Evolutionary conservation across 768 basidiomycete species (phyloP), one percentile per base, ranked within the genome.

Genomic region (Lentinus brumalis): DNA sequence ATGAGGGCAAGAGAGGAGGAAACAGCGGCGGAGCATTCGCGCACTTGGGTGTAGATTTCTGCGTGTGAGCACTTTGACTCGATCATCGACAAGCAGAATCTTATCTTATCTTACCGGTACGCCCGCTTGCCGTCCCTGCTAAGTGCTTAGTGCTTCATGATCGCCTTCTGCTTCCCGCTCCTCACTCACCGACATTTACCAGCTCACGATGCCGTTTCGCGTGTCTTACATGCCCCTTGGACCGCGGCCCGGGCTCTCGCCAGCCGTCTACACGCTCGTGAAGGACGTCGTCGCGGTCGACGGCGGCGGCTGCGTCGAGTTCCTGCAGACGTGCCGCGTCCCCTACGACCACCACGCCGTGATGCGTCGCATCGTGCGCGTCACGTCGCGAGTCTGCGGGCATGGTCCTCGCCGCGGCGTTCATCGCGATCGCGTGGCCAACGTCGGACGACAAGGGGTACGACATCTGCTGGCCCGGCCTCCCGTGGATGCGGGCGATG

Each of bases 211-310:
- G 15, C 72, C 72, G 45, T 59, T 69, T 60, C 70, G 71, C 41
- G 67, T 73, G 42, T 73, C 72, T 12, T 73, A 71, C 44, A 62
- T 73, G 52, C 71, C 72, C 47, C 66, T 0, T 49, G 59, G 47
- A 63, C 68, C 35, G n/a, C n/a, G n/a, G n/a, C n/a, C n/a, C n/a
- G 65, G 61, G 14, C 69, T 73, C n/a, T 71, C 72, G 4, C 72
- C 72, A 2, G 63, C 66, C 39, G 66, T 68, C 1, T 73, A 71
- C 66, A 70, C 67, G 32, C 61, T 70, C 45, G 70, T 71, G 41
- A 71, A 73, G 56, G 72, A 73, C 61, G 56, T 73, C 64, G 62
- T 73, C 51, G 71, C 72, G 35, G 72, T 73, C 41, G 72, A 73
- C 54, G 72, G 72, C 40, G 70, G 71, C 31, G 72, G 71, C 50